Conservation (phyloP, 2,329 filamentous ascomycete genomes). For the Scytalidium sp. region DNA sequence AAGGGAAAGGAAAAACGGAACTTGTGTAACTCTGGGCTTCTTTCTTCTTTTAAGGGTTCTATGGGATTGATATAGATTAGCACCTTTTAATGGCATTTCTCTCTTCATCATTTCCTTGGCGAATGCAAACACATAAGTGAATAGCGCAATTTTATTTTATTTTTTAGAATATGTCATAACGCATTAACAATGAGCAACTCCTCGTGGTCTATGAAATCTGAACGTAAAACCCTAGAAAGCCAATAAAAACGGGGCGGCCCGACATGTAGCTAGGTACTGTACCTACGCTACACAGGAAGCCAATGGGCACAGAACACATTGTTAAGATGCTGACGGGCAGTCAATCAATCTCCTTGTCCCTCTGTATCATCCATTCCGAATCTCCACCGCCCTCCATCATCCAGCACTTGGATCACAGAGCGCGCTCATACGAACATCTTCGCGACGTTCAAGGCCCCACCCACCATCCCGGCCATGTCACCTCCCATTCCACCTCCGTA, state of each 20-base stretch:
- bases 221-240: neutral
- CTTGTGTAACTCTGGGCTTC: neutral
- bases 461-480: conserved; percentile 23
- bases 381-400: neutral
- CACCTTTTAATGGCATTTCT: conserved; percentile 12
- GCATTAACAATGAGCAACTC: neutral
- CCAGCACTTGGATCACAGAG: neutral
- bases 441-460: conserved; percentile 25
- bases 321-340: neutral
- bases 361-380: neutral
- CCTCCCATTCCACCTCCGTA: conserved; percentile 8
- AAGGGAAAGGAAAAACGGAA: neutral
- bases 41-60: neutral
- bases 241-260: neutral
- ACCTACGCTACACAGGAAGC: neutral
- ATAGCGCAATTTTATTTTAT: neutral
- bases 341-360: neutral
- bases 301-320: neutral
- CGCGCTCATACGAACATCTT: conserved; percentile 29
- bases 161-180: neutral
- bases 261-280: neutral
- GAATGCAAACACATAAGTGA: too few species aligned
- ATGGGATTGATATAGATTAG: conserved; percentile 6
- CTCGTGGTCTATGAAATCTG: neutral
- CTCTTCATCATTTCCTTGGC: too few species aligned